Evolutionary conservation across 768 basidiomycete genomes (phyloP).

Genomic region (Mycena belliarum): DNA sequence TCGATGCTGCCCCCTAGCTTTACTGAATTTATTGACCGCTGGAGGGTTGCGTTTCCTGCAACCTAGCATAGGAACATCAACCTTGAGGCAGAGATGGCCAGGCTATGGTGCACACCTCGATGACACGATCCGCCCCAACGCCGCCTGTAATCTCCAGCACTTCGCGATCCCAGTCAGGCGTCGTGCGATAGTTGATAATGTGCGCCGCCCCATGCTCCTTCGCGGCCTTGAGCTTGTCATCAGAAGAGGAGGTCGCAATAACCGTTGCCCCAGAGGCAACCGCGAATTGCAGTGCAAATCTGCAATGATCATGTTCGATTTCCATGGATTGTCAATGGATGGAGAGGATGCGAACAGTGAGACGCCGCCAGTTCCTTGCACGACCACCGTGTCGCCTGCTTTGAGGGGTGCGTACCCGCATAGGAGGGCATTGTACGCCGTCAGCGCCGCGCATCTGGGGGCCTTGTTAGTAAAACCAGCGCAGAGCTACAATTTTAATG

Average conservation of each 20-base stretch:
- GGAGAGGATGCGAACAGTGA: slow-evolving; percentile 32
- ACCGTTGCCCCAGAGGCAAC: slow-evolving; percentile 50
- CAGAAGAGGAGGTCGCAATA: slow-evolving; percentile 53
- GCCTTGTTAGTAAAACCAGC: not conserved
- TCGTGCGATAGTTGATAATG: slow-evolving; percentile 52
- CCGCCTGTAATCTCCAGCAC: slow-evolving; percentile 35
- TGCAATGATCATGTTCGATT: slow-evolving; percentile 25
- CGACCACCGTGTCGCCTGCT: slow-evolving; percentile 49
- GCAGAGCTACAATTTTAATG: not conserved
- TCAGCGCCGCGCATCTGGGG: slow-evolving; percentile 44
- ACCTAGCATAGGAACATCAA: too few relatives aligned
- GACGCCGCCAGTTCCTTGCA: slow-evolving; percentile 49
- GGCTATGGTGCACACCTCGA: slow-evolving; percentile 26
- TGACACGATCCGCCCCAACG: slow-evolving; percentile 24
- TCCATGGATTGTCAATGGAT: too few relatives aligned
- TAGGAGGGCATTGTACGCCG: slow-evolving; percentile 48
- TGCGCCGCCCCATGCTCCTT: slow-evolving; percentile 43
- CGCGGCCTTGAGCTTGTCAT: slow-evolving; percentile 44
- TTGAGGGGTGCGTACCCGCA: slow-evolving; percentile 39
- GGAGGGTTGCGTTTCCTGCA: slow-evolving; percentile 41
- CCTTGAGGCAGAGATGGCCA: too few relatives aligned
- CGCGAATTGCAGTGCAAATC: slow-evolving; percentile 51
- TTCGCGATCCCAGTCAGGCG: slow-evolving; percentile 50
- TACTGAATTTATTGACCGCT: slow-evolving; percentile 29
- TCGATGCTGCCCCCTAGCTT: slow-evolving; percentile 33